These are phyloP conservation scores for Pseudogymnoascus sp. DNA, from an alignment of 2,329 filamentous ascomycete species.

Conservation along the genomic window DNA sequence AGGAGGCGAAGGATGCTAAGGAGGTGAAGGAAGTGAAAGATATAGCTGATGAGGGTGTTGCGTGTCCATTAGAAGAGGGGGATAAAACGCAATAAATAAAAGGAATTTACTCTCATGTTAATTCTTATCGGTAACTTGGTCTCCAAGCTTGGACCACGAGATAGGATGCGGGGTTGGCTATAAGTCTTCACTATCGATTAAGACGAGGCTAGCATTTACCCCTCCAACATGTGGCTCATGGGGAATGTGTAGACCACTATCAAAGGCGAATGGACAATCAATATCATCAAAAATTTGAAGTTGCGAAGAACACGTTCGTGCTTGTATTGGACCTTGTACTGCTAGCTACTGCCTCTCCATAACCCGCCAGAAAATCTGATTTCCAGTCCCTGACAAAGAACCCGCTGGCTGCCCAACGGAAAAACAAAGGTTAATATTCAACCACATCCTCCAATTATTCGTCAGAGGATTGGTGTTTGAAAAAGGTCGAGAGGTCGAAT, in stretches of 20 bases:
- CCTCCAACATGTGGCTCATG: background rate
- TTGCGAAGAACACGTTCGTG: slow-evolving; percentile 19
- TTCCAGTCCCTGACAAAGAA: background rate
- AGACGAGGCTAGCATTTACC: background rate
- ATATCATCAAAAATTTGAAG: slow-evolving; percentile 17
- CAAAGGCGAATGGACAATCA: background rate
- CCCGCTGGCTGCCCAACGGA: background rate
- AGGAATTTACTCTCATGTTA: background rate
- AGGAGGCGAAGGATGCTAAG: background rate
- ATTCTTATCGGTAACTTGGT: background rate
- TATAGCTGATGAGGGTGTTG: background rate
- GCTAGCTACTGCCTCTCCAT: slow-evolving; percentile 24
- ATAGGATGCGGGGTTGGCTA: slow-evolving; percentile 2
- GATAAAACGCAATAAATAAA: background rate
- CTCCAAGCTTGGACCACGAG: background rate
- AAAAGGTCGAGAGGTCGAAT: background rate
- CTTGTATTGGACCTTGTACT: slow-evolving; percentile 21
- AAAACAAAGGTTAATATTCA: background rate
- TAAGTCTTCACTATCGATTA: background rate
- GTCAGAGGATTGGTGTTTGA: slow-evolving; percentile 1
- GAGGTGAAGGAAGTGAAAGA: background rate
- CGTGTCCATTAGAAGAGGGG: background rate
- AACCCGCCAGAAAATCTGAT: slow-evolving; percentile 10
- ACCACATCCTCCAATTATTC: slow-evolving; percentile 9
- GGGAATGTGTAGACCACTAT: background rate